Base-by-base conservation (phyloP, 2,329 filamentous ascomycete genomes). In the Lasiodiplodia gonubiensis region DNA sequence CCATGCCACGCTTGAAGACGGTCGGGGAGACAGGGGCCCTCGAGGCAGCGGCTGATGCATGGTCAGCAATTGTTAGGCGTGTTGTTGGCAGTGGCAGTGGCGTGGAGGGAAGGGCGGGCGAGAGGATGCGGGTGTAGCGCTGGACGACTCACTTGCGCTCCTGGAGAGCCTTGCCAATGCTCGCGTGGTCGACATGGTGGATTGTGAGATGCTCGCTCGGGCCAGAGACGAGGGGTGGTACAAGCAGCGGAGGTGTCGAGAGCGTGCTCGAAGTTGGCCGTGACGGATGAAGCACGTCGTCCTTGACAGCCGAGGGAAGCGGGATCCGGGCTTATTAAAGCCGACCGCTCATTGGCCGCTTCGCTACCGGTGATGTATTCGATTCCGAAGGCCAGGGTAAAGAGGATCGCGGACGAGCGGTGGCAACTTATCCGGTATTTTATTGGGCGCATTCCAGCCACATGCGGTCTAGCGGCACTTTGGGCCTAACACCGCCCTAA, bases 131-230 rank as follows among this genome's bases (percentile, higher is more conserved):
- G 35, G 46, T 30, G 12, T 30, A 37, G 57, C 35, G 54, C 33
- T 11, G 42, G 42, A 55, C 21, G 64, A 67, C 76, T 60, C 76
- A 79, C 78, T 75, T 72, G 74, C 75, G 73, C 74, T 76, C 72
- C 72, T 73, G 67, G 74, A 72, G 71, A 80, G 75, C 72, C 78
- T 77, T 69, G 76, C 70, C 70, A 80, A 71, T 67, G 76, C 72
- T 74, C 78, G 77, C 69, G 76, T 74, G 70, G 75, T 74, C 65
- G 77, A 77, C 78, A 80, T 80, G 55, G 52, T 68, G 67, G 53
- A 60, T 30, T 42, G 27, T 23, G 48, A 27, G 33, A 61, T 67
- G 46, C 39, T 60, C 48, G 65, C 54, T 57, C 39, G 59, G 59
- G 18, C 39, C 33, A 37, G 42, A n/a, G 59, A 51, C 59, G 59